Base-by-base conservation (phyloP, 1,284 basidiomycete genomes). In the Cutaneotrichosporon sp. region DNA sequence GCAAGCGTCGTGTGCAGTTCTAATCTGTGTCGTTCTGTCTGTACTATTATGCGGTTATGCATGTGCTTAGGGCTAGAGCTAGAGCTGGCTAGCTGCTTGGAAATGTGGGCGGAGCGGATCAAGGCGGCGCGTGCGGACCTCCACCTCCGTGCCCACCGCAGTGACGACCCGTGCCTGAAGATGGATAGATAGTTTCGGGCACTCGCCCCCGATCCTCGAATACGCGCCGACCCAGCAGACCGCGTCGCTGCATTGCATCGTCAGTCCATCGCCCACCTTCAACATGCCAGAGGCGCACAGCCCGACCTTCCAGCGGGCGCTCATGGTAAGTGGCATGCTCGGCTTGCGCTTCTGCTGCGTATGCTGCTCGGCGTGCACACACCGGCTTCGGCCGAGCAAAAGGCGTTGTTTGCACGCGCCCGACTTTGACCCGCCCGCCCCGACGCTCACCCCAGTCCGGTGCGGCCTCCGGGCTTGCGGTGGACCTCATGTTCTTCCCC, bases 401-500 rank as follows among this genome's bases (percentile, higher is more conserved):
- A 16, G n/a, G 1, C 5, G 16, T 22, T 50, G 18, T 29, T 20
- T 14, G 31, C 45, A 46, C n/a, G 20, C 55, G 14, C 13, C 38
- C 42, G 5, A 20, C 36, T 55, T 25, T 36, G 18, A 20, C 22
- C 31, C 11, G 14, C n/a, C n/a, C 36, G 20, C 8, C 6, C 20
- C 18, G 29, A 29, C 4, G 38, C 59, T 64, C 13, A 47, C 45
- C 24, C 43, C 42, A 94, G 91, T 89, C 91, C 55, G 93, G 93
- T 42, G 93, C 90, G 20, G 79, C 88, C 42, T 92, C 94, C 25
- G 94, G 94, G 49, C 90, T 91, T 18, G 85, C 91, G 1, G 93
- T 95, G 25, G 95, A 99, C 80, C 84, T 98, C 61, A 85, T 97
- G 38, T 95, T 98, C 24, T 99, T 99, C 78, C 97, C 97, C 27